Evolutionary conservation across 1,284 basidiomycete genomes (phyloP).

Genomic region (Microbotryum violaceum): DNA sequence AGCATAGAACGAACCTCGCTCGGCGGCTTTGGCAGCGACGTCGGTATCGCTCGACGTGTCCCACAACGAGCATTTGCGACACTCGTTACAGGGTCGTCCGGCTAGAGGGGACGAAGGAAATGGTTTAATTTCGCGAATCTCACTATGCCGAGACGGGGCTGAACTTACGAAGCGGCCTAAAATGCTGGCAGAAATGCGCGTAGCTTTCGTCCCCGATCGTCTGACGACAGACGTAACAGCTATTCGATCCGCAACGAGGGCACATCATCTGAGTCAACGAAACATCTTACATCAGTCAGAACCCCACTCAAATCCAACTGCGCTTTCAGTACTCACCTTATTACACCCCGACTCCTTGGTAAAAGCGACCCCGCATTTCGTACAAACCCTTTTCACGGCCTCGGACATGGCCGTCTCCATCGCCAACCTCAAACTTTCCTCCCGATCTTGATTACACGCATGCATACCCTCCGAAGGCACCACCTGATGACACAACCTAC

Average conservation of each 20-base stretch:
- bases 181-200: conserved; percentile 24
- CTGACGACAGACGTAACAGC: conserved; percentile 17
- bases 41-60: too few relatives aligned
- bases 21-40: too few relatives aligned
- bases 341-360: conserved; percentile 23
- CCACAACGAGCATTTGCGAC: too few relatives aligned
- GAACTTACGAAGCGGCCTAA: neutral
- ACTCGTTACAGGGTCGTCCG: too few relatives aligned
- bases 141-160: too few relatives aligned
- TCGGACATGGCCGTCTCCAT: conserved; percentile 24
- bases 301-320: neutral
- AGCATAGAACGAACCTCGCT: too few relatives aligned
- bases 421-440: conserved; percentile 16
- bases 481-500: conserved; percentile 10
- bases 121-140: too few relatives aligned
- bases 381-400: conserved; percentile 13
- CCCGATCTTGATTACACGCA: neutral
- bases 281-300: neutral
- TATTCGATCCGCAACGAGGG: conserved; percentile 14
- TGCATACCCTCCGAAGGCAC: neutral
- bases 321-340: conserved; percentile 9
- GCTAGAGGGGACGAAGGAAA: too few relatives aligned
- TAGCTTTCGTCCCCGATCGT: conserved; percentile 14
- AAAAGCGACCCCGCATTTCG: conserved; percentile 13
- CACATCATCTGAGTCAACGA: conserved; percentile 11